Evolutionary conservation across 139 green algal species (phyloP).

Genomic region (Chlorella sp.): DNA sequence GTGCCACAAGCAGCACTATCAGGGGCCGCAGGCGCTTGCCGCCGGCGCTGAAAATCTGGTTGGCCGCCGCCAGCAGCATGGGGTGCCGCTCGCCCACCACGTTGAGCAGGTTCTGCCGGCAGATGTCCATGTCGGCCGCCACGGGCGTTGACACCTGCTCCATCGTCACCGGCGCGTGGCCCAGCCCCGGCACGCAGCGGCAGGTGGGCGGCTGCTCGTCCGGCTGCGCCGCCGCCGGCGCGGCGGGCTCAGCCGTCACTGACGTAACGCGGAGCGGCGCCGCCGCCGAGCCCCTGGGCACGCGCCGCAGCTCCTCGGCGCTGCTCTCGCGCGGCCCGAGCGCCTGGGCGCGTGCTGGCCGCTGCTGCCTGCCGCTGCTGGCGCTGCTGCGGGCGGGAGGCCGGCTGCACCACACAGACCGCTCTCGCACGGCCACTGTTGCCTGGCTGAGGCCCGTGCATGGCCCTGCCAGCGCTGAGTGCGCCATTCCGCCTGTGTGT

Average conservation of each 20-base stretch:
- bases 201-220: background rate
- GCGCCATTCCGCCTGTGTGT: too few relatives aligned
- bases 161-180: constrained; percentile 24
- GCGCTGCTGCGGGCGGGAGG: constrained; percentile 12
- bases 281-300: constrained; percentile 25
- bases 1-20: constrained; percentile 90
- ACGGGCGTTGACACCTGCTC: constrained; percentile 75
- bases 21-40: constrained; percentile 95
- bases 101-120: constrained; percentile 85
- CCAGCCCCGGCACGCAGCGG: constrained; percentile 5
- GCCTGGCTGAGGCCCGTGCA: background rate
- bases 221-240: background rate
- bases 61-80: constrained; percentile 94
- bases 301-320: background rate
- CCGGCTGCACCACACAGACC: constrained; percentile 24
- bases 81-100: constrained; percentile 94
- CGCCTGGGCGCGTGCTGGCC: constrained; percentile 27
- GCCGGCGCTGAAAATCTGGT: constrained; percentile 98
- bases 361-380: background rate
- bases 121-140: constrained; percentile 80
- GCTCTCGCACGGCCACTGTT: background rate
- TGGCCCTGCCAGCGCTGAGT: too few relatives aligned
- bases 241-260: constrained; percentile 9
- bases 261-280: constrained; percentile 45
- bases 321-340: constrained; percentile 15